Base-by-base conservation (phyloP, 1,284 basidiomycete species). In the Ustilago sp. region DNA sequence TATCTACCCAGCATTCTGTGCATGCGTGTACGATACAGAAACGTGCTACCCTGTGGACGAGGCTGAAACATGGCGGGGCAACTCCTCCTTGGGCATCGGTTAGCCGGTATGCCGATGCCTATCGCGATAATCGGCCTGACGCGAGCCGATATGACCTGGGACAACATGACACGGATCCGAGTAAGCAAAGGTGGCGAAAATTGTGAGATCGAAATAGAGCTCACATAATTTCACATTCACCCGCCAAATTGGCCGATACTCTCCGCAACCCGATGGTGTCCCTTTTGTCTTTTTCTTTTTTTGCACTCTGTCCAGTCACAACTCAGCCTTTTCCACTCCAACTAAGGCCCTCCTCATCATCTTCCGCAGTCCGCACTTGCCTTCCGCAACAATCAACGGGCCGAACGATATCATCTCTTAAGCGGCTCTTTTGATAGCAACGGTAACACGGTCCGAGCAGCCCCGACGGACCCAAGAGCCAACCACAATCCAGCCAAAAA, bases 211-310 rank as follows among this genome's bases (percentile, higher is more conserved):
- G 23, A 28, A 28, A 28, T 28, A 28, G 23, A 28, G 23, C 23
- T 28, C 23, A 28, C 23, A 28, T 28, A 28, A 28, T 28, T 28
- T 28, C 53, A 31, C 45, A 31, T 50, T 54, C 54, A 60, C 17
- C 68, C 68, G 62, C 52, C 39, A 52, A 71, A 71, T 71, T 71
- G 62, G 43, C 68, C 68, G 68, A 71, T 52, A 53, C 53, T 28
- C 41, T 60, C 62, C 62, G 61, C 59, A 45, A 36, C 19, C 41
- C 55, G 39, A 51, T 31, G 51, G 34, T 36, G 15, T 28, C 23
- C 13, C 48, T 12, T 19, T 19, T 19, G 19, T 19, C 19, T 19
- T 23, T 19, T 50, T 12, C 48, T 36, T 36, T 53, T 47, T 23
- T 31, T 31, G 32, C 43, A 19, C 34, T 65, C 43, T 55, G 41